Base-by-base conservation (phyloP, 805 yeast species). In the Cyberlindnera maritima region DNA sequence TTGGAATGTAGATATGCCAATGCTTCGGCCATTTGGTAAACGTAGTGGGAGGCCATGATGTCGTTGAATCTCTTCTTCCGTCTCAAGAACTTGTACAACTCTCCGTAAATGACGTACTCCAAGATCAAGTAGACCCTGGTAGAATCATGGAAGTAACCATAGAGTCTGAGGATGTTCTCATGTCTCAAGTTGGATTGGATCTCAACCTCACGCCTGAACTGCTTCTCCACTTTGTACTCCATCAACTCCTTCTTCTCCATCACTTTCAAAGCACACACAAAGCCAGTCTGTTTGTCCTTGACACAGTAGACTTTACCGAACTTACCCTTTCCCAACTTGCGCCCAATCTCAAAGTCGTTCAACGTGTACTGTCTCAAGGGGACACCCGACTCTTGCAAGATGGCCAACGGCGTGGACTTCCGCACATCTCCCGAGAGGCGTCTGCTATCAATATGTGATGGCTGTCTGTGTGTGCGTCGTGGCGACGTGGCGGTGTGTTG, bases 271-370 rank as follows among this genome's bases (percentile, higher is more conserved):
- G 99, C 99, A 63, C 95, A 88, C 1, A 92, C 74, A 61, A 79
- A 87, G 2, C 95, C 96, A 0, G 88, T 76, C 31, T 68, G 59
- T 54, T 78, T 82, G 62, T 90, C 97, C 46, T 76, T 75, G 9
- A 85, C 97, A 61, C 96, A 87, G 65, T 89, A 91, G 1, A 94
- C 98, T 58, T 80, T 82, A 9, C 99, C 99, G 59, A 91, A 83
- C 64, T 90, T 89, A 7, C 99, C 99, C 61, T 88, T 89, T 0
- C 98, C 99, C 41, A 92, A 73, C 47, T 85, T 82, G 44, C 83
- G 77, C 15, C 97, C 98, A 36, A 92, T 76, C 56, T 90, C 96
- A 66, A 92, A 92, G 60, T 88, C 94, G 25, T 71, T 66, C 19
- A 82, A 64, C 0, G 75, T 55, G 55, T 70, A 75, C 29, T 68